Conservation (phyloP, 176 grass and related monocot genomes). For the Oryza punctata region DNA sequence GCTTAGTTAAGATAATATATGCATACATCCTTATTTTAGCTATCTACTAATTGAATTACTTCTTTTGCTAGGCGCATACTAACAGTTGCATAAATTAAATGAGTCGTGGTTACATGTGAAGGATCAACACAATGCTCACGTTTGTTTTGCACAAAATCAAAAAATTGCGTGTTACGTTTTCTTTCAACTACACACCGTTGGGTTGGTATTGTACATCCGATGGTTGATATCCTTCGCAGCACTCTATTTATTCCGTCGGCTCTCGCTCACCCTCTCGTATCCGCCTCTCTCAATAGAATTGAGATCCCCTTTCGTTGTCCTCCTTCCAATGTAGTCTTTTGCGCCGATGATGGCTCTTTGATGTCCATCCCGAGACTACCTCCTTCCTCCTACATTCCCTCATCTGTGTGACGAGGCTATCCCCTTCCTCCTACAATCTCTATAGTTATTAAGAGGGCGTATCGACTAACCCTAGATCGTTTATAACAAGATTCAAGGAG, state of each 20-base stretch:
- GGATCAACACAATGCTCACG: too few species aligned
- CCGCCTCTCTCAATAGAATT: not conserved
- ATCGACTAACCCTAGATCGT: too few species aligned
- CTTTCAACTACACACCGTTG: not conserved
- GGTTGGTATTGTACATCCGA: not conserved
- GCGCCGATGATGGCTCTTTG: too few species aligned
- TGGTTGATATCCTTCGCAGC: rapidly evolving
- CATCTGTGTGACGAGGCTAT: not conserved
- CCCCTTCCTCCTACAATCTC: too few species aligned
- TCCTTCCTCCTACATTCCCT: not conserved
- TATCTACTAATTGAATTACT: not conserved
- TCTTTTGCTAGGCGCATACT: not conserved
- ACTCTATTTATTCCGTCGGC: not conserved
- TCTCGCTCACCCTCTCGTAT: too few species aligned
- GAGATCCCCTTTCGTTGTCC: too few species aligned
- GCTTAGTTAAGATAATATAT: too few species aligned
- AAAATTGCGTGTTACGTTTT: not conserved
- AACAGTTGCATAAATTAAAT: not conserved
- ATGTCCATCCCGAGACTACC: too few species aligned
- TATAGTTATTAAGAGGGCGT: too few species aligned
- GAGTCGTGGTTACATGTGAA: not conserved
- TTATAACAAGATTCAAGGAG: too few species aligned
- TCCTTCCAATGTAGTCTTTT: too few species aligned
- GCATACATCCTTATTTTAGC: too few species aligned
- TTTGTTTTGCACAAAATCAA: not conserved